Evolutionary conservation across 345 rosid genomes (phyloP).

Genomic region (Aegle marmelos): DNA sequence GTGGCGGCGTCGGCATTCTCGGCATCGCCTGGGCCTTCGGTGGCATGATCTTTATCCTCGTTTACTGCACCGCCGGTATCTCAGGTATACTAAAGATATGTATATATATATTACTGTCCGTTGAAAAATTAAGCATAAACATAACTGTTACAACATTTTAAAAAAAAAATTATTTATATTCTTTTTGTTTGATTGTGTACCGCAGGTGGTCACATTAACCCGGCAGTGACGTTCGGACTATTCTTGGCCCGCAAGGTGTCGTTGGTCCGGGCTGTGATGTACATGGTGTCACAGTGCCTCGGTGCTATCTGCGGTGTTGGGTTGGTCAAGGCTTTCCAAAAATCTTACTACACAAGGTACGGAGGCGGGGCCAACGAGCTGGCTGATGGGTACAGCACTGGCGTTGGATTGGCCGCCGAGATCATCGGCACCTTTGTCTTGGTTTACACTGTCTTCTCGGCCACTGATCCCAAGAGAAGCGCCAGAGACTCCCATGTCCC

Average conservation of each 20-base stretch:
- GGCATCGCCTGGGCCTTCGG: slow-evolving; percentile 91
- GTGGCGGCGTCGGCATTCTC: slow-evolving; percentile 73
- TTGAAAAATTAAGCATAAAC: not conserved
- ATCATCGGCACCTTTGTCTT: slow-evolving; percentile 82
- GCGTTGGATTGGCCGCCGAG: slow-evolving; percentile 73
- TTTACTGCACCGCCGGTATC: slow-evolving; percentile 87
- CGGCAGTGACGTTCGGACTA: slow-evolving; percentile 83
- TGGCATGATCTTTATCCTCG: slow-evolving; percentile 79
- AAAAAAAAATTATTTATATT: not conserved
- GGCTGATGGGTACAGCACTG: slow-evolving; percentile 45
- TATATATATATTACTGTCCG: no score
- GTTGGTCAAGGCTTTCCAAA: slow-evolving; percentile 68
- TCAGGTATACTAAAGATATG: slow-evolving; percentile 43
- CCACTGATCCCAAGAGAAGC: slow-evolving; percentile 80
- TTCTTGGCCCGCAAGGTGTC: slow-evolving; percentile 80
- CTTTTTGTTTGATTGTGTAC: not conserved
- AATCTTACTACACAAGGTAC: slow-evolving; percentile 37
- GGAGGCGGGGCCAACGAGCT: slow-evolving; percentile 79
- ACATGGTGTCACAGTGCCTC: slow-evolving; percentile 73
- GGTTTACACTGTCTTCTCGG: slow-evolving; percentile 90
- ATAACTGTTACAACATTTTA: not conserved
- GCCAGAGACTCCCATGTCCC: slow-evolving; percentile 94
- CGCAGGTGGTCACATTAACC: slow-evolving; percentile 82
- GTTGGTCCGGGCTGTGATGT: slow-evolving; percentile 52
- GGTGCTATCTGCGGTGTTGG: slow-evolving; percentile 88